Percentiles rank a stretch among this genome's conserved stretches.
Conservation (phyloP, 1,284 basidiomycete genomes). For the Kwoniella shivajii region DNA sequence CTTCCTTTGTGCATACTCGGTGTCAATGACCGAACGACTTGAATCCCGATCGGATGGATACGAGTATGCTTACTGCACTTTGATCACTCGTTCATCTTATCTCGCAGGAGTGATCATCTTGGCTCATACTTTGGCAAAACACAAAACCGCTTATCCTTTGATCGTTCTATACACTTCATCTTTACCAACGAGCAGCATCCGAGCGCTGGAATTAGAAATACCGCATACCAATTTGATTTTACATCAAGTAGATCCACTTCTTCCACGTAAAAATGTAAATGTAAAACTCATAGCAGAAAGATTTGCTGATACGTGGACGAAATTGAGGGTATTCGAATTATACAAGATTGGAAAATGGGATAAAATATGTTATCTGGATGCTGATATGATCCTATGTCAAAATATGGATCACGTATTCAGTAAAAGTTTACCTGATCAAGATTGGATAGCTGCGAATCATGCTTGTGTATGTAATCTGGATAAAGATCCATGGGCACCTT, state of each 20-base stretch:
- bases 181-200: conserved; percentile 8
- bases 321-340: conserved; percentile 75
- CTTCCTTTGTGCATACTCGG: too few species aligned
- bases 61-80: too few species aligned
- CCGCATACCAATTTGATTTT: too few species aligned
- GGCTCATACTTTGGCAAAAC: conserved; percentile 19
- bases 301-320: conserved; percentile 69
- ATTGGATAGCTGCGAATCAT: conserved; percentile 76
- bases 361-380: conserved; percentile 68
- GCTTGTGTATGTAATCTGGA: conserved; percentile 89
- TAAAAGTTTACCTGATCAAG: conserved; percentile 58
- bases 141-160: conserved; percentile 25
- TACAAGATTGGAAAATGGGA: too few species aligned
- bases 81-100: conserved; percentile 24
- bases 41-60: too few species aligned
- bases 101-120: conserved; percentile 32
- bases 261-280: conserved; percentile 16
- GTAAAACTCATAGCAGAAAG: conserved; percentile 25
- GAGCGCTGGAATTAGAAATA: conserved; percentile 17
- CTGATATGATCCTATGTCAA: conserved; percentile 79
- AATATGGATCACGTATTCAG: conserved; percentile 90
- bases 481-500: conserved; percentile 75
- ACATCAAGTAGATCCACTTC: conserved; percentile 15
- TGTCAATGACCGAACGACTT: too few species aligned
- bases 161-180: conserved; percentile 28